Evolutionary conservation across 768 basidiomycete species (phyloP).

Genomic region (Lentinula raphanica): DNA sequence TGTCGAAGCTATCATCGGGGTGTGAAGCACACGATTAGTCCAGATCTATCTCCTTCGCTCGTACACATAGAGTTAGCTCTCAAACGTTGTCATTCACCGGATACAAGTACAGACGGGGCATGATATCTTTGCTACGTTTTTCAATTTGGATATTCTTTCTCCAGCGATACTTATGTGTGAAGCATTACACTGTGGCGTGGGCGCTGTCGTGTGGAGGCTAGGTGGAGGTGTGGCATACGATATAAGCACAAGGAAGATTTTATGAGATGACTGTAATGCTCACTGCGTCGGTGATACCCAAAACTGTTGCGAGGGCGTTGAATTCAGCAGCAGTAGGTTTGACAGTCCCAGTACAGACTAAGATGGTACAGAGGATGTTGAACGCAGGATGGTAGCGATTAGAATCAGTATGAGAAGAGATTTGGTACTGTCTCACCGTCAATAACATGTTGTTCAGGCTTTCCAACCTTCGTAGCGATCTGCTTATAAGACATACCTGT

Average conservation of each 20-base stretch:
- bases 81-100: background rate
- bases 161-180: no score
- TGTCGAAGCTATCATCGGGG: constrained; percentile 36
- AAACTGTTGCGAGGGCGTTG: constrained; percentile 34
- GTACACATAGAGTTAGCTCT: no score
- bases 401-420: background rate
- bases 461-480: constrained; percentile 43
- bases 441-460: constrained; percentile 41
- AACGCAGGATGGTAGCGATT: no score
- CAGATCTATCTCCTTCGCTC: background rate
- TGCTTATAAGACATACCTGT: constrained; percentile 43
- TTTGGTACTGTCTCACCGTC: constrained; percentile 37
- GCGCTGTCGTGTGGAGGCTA: constrained; percentile 24
- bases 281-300: constrained; percentile 36
- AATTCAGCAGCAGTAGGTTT: constrained; percentile 48
- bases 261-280: constrained; percentile 4
- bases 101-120: background rate
- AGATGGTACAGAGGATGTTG: background rate
- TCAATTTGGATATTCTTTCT: no score
- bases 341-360: constrained; percentile 43
- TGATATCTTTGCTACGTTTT: background rate
- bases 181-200: constrained; percentile 17
- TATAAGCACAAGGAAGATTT: background rate
- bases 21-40: background rate
- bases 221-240: no score